Evolutionary conservation across 164 flowering plant species (phyloP), one percentile per base, ranked within the genome.

Genomic region (Vitis riparia): DNA sequence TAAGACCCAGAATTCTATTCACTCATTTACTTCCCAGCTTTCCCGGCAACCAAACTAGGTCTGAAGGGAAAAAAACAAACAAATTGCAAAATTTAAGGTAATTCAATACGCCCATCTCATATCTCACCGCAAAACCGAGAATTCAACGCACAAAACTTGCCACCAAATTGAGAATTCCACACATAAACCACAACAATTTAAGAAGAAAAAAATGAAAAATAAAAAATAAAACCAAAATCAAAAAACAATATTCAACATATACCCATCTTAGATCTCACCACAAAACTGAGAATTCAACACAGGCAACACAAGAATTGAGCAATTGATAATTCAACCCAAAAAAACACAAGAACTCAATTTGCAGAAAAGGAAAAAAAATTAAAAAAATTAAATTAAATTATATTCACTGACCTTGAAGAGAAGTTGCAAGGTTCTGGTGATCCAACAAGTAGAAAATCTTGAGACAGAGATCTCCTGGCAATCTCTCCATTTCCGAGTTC

Each of bases 381-480:
- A 1, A 23, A 23, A 23, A 37, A 37, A 32, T 32, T n/a, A 53
- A 23, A 50, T 23, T 12, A 37, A 37, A 37, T 37, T 5, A 37
- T 37, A 37, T 13, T 3, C 61, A 37, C 80, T 61, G 32, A 89
- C 94, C 97, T 79, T 81, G 85, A 71, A 78, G 88, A 55, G 93
- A 87, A 61, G 81, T 55, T 29, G 91, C 91, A 12, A 89, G 89
- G 66, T 80, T 82, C 66, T 81, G 88, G 63, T 86, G 82, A 79
- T 91, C 91, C 79, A 89, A 78, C 51, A 79, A 79, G 67, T 77
- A 67, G 82, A 91, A 86, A 67, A 89, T 87, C 76, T 86, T 88
- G 5, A 73, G 73, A 62, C 72, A 81, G 9, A 91, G 32, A 29
- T 89, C 91, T 12, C 60, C 61, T 9, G 97, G 91, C 67, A 91